Evolutionary conservation across 805 yeast genomes (phyloP).

Genomic region (Candida xyloterini): DNA sequence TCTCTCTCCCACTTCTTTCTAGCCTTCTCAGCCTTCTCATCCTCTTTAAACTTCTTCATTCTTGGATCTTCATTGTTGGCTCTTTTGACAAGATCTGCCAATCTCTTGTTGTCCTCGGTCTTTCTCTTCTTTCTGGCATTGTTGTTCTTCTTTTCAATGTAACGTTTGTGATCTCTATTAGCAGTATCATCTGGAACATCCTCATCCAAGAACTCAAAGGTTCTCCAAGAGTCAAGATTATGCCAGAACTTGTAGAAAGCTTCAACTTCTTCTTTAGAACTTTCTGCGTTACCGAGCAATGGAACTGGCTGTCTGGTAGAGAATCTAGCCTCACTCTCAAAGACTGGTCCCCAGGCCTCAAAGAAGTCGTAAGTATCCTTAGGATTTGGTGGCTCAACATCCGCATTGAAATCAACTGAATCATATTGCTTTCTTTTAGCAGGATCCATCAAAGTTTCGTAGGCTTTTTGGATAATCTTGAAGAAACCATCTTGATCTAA

Average conservation of each 20-base stretch:
- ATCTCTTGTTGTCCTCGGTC: conserved; percentile 93
- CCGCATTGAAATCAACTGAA: conserved; percentile 88
- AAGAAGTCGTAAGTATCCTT: conserved; percentile 70
- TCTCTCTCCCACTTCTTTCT: conserved; percentile 96
- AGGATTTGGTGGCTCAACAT: conserved; percentile 69
- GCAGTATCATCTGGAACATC: conserved; percentile 99
- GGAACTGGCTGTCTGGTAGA: conserved; percentile 92
- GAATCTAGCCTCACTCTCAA: conserved; percentile 87
- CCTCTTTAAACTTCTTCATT: conserved; percentile 88
- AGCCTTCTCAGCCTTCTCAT: conserved; percentile 92
- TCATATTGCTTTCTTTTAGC: conserved; percentile 89
- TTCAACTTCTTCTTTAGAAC: conserved; percentile 79
- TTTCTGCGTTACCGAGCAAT: conserved; percentile 60
- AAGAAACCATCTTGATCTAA: conserved; percentile 94
- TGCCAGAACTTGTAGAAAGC: conserved; percentile 89
- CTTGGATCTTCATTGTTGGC: conserved; percentile 93
- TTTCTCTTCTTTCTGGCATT: conserved; percentile 96
- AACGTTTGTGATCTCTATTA: conserved; percentile 98
- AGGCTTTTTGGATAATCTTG: conserved; percentile 96
- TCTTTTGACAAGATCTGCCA: conserved; percentile 81
- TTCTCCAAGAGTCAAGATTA: conserved; percentile 96
- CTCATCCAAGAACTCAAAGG: conserved; percentile 96
- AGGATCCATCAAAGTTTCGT: conserved; percentile 84
- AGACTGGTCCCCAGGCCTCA: conserved; percentile 90
- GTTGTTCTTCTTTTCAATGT: conserved; percentile 94